Percentiles rank a stretch among this genome's conserved stretches.
These are phyloP conservation scores for Chaetomium globosum DNA, from an alignment of 2,329 filamentous ascomycete species.

Conservation along the genomic window DNA sequence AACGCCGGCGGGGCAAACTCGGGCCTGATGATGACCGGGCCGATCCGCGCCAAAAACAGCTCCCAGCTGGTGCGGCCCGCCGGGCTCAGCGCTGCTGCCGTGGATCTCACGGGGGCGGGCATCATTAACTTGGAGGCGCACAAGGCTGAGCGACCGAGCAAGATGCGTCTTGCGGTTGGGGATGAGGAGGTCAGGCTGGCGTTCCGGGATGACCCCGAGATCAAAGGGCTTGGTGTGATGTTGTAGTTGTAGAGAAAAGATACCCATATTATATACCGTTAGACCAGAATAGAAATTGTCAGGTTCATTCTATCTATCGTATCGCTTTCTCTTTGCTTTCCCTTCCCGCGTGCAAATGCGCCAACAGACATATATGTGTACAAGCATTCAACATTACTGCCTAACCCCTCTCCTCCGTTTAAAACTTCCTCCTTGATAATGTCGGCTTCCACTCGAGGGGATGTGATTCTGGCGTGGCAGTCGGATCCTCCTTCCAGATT, in stretches of 20 bases:
- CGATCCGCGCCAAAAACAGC: constrained; percentile 22
- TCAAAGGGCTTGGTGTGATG: constrained; percentile 69
- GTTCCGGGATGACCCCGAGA: constrained; percentile 83
- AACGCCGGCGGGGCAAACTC: constrained; percentile 3
- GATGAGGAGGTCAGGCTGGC: constrained; percentile 90
- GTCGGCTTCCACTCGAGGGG: constrained; percentile 91
- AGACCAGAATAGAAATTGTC: constrained; percentile 5
- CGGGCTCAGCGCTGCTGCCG: constrained; percentile 61
- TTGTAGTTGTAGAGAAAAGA: constrained; percentile 30
- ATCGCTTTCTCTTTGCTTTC: neutral
- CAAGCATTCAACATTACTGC: neutral
- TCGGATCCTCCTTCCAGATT: constrained; percentile 93
- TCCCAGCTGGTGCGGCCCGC: constrained; percentile 39
- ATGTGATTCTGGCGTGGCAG: constrained; percentile 87
- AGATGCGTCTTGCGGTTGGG: constrained; percentile 80
- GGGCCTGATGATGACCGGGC: constrained; percentile 23
- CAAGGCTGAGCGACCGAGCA: constrained; percentile 81
- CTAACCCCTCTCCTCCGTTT: constrained; percentile 29
- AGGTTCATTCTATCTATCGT: neutral
- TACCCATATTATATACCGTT: constrained; percentile 27
- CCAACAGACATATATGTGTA: constrained; percentile 1
- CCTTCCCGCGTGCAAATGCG: neutral
- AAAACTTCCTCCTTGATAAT: constrained; percentile 75
- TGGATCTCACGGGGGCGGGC: constrained; percentile 83
- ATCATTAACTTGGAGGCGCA: constrained; percentile 81